Base-by-base conservation (phyloP, 2,329 filamentous ascomycete genomes). In the Colletotrichum lentis region DNA sequence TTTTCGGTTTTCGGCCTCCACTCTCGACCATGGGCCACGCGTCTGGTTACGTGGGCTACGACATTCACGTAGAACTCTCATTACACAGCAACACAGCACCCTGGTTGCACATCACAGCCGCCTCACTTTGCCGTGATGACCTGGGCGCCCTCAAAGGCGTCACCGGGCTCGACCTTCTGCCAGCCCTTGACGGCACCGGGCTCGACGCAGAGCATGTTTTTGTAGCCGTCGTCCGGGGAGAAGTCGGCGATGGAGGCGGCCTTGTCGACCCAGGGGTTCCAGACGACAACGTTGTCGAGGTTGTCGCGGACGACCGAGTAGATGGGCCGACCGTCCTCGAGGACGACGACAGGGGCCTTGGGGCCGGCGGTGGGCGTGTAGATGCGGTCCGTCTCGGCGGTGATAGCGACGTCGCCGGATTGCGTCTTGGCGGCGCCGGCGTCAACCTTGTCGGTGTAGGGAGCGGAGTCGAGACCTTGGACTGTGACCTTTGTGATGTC, bases 191-290 rank as follows among this genome's bases (percentile, higher is more conserved):
- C 95, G 11, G 90, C 86, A 14, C 96, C 96, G 2, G 95, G 92
- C 84, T 99, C 96, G 58, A 98, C 88, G 77, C 96, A 98, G 50
- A 99, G 83, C 93, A 98, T 97, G 67, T 93, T 88, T 84, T 93
- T 93, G 84, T 91, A 98, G 44, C 92, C 96, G 62, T 94, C 91
- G 76, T 96, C 91, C 57, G 96, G 96, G 67, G 86, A 87, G 77
- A 98, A 97, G 79, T 99, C 96, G 60, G 83, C 89, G 81, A 97
- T 97, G 5, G 85, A 85, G 73, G 89, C 87, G 1, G 92, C 89
- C 83, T 96, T 97, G 71, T 94, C 92, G 47, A 86, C 85, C 94
- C 95, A 97, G 1, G 96, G 96, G 80, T 99, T 99, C 96, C 96
- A 99, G 37, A 98, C 91, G 1, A 97, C 95, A 18, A 96, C 90